phyloP scores from a whole-genome alignment of 805 yeast species.

The Hanseniaspora lindneri region DNA sequence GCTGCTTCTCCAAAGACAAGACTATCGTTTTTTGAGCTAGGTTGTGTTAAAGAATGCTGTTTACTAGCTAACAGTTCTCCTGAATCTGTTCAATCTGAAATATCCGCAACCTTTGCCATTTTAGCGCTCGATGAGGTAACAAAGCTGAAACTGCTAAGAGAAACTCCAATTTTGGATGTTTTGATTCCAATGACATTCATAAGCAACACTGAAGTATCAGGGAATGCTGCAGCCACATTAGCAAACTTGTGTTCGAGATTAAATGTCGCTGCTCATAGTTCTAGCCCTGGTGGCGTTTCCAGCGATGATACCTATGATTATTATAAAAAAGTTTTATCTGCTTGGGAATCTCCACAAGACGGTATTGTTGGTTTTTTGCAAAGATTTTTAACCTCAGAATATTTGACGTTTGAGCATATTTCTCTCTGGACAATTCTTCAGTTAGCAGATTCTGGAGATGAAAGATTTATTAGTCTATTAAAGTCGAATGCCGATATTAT shows the following conservation, averaged over 20 bases:
- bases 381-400: conserved; percentile 67
- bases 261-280: conserved; percentile 34
- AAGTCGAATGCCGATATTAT: conserved; percentile 45
- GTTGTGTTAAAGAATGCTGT: conserved; percentile 88
- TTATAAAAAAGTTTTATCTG: conserved; percentile 61
- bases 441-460: conserved; percentile 74
- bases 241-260: conserved; percentile 92
- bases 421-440: conserved; percentile 95
- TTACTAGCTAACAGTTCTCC: conserved; percentile 76
- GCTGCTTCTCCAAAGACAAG: conserved; percentile 91
- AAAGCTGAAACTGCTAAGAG: conserved; percentile 63
- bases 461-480: conserved; percentile 43
- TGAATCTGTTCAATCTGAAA: conserved; percentile 88
- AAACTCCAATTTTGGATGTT: conserved; percentile 74
- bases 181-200: conserved; percentile 84
- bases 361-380: conserved; percentile 78
- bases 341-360: conserved; percentile 69
- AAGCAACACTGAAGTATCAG: conserved; percentile 86
- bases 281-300: neutral
- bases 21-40: conserved; percentile 82
- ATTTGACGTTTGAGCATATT: conserved; percentile 93
- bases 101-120: conserved; percentile 93
- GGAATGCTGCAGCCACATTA: conserved; percentile 95
- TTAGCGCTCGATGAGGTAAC: conserved; percentile 92
- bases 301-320: conserved; percentile 4